These are phyloP conservation scores for Exophiala mesophila DNA, from an alignment of 2,329 filamentous ascomycete species.

Conservation along the genomic window DNA sequence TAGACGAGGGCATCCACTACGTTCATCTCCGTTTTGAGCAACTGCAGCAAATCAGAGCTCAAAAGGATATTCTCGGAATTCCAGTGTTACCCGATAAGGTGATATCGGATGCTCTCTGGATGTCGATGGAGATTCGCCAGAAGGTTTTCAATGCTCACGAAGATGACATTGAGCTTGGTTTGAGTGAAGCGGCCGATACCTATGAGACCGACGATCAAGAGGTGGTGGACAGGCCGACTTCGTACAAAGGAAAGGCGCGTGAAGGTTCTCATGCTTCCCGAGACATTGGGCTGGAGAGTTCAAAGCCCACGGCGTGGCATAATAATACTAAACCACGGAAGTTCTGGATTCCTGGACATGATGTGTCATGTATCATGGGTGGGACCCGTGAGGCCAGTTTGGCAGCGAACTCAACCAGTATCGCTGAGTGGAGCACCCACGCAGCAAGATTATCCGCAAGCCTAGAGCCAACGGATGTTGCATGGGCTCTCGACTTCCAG, in stretches of 20 bases:
- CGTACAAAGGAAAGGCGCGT: constrained; percentile 44
- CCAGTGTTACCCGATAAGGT: constrained; percentile 53
- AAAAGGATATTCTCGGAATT: constrained; percentile 50
- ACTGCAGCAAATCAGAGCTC: constrained; percentile 49
- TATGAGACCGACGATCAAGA: constrained; percentile 16
- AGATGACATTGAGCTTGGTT: constrained; percentile 48
- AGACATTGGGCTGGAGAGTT: constrained; percentile 31
- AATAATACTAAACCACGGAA: constrained; percentile 51
- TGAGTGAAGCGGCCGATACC: constrained; percentile 39
- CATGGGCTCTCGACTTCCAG: constrained; percentile 53
- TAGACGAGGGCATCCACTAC: constrained; percentile 58
- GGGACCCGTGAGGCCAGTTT: constrained; percentile 50
- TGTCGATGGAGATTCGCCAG: constrained; percentile 53
- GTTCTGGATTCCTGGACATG: constrained; percentile 53
- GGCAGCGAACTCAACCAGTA: constrained; percentile 42
- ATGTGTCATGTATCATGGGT: constrained; percentile 54
- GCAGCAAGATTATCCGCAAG: constrained; percentile 45
- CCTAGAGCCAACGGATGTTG: constrained; percentile 50
- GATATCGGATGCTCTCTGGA: constrained; percentile 54
- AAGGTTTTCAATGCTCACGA: constrained; percentile 51
- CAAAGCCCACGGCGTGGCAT: constrained; percentile 50
- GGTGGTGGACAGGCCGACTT: constrained; percentile 7
- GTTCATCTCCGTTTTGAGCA: constrained; percentile 57
- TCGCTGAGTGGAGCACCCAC: constrained; percentile 29
- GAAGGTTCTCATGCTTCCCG: constrained; percentile 20